These are phyloP conservation scores for Phylloboletellus chloephorus DNA, from an alignment of 1,284 basidiomycete genomes.

Conservation along the genomic window DNA sequence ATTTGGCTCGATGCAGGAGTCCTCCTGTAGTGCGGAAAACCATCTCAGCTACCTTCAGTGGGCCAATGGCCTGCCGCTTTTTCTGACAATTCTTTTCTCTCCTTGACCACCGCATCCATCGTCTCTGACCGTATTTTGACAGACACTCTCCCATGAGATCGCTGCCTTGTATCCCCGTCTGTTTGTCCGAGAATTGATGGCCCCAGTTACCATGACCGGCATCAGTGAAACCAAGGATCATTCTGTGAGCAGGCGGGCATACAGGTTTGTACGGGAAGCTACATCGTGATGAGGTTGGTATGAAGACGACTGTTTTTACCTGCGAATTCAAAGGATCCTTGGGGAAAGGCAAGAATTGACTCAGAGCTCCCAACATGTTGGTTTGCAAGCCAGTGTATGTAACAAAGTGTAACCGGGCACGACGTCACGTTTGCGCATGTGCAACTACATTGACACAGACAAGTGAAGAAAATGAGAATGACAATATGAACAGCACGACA, in stretches of 20 bases:
- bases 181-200: no score
- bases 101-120: neutral
- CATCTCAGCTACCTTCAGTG: constrained; percentile 62
- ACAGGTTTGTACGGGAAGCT: no score
- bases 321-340: no score
- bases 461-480: constrained; percentile 2
- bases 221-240: no score
- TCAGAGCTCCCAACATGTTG: neutral
- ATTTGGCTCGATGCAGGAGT: constrained; percentile 81
- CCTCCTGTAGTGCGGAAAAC: constrained; percentile 49
- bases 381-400: neutral
- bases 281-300: no score
- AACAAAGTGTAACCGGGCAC: constrained; percentile 5
- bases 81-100: constrained; percentile 35
- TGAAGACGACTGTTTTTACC: no score
- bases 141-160: no score
- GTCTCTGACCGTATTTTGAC: constrained; percentile 10
- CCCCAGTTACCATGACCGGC: no score
- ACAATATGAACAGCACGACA: constrained; percentile 7
- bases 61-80: constrained; percentile 38
- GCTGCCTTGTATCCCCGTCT: no score
- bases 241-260: no score
- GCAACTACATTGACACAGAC: constrained; percentile 10
- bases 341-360: no score
- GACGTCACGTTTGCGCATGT: constrained; percentile 3